phyloP scores from a whole-genome alignment of 108 stramenopile species.

The Skeletonema grethae region DNA sequence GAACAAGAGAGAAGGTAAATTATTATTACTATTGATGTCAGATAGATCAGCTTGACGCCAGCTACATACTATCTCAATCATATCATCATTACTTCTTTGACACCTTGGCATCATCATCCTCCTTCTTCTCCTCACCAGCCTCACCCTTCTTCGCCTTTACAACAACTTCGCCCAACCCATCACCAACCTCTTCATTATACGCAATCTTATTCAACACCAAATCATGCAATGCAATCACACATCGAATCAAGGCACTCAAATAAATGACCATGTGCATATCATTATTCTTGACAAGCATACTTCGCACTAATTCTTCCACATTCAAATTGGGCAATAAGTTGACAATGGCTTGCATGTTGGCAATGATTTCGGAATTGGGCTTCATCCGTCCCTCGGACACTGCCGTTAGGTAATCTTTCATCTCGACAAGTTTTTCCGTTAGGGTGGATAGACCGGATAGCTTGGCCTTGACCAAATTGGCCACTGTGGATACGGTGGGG shows the following conservation, averaged over 20 bases:
- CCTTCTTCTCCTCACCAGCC: conserved; percentile 40
- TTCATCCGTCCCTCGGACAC: conserved; percentile 65
- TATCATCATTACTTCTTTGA: neutral
- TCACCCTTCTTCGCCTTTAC: conserved; percentile 55
- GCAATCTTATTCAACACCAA: conserved; percentile 95
- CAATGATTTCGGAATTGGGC: conserved; percentile 88
- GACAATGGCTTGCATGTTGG: conserved; percentile 95
- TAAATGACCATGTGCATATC: conserved; percentile 98
- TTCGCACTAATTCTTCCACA: conserved; percentile 88
- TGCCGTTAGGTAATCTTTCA: conserved; percentile 90
- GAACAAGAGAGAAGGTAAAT: no score
- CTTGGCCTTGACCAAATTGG: conserved; percentile 94
- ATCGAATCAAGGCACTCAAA: conserved; percentile 86
- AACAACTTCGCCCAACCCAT: conserved; percentile 22
- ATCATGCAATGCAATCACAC: conserved; percentile 96
- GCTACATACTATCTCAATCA: neutral
- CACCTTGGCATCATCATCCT: conserved; percentile 24
- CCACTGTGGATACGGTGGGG: conserved; percentile 95
- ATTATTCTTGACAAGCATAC: conserved; percentile 96
- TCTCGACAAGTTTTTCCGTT: conserved; percentile 89
- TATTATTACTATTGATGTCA: no score
- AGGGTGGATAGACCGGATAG: conserved; percentile 89
- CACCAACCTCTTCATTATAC: conserved; percentile 64
- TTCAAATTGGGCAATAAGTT: conserved; percentile 98
- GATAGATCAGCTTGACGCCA: no score